Conservation (phyloP, 2,329 filamentous ascomycete genomes). For the Zarea fungicola region DNA sequence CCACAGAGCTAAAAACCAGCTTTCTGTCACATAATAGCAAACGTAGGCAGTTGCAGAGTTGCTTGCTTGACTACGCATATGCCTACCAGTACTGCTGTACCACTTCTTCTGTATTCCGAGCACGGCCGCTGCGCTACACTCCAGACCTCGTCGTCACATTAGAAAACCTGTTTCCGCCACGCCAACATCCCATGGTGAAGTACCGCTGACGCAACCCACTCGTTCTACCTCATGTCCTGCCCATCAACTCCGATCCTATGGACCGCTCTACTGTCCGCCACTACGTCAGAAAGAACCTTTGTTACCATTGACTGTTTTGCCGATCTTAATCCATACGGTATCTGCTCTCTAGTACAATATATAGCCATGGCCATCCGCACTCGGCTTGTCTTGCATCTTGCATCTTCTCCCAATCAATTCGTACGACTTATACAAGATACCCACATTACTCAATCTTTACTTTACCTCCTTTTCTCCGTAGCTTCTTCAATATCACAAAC, state of each 20-base stretch:
- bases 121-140: no score
- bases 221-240: neutral
- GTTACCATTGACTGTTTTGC: neutral
- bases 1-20: no score
- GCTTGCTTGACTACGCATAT: no score
- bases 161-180: slow-evolving; percentile 10
- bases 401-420: neutral
- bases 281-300: slow-evolving; percentile 8
- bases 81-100: no score
- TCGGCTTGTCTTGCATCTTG: neutral
- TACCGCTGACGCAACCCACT: neutral
- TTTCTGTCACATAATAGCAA: no score
- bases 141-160: no score
- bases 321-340: neutral
- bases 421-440: neutral
- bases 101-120: no score
- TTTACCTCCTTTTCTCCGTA: neutral
- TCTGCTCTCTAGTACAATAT: slow-evolving; percentile 6
- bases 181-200: neutral
- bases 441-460: neutral
- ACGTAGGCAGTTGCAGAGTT: no score
- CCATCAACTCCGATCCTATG: neutral
- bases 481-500: neutral
- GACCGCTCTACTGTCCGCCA: no score
- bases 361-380: neutral